Percentiles rank a stretch among this genome's conserved stretches.
Evolutionary conservation across 345 rosid species (phyloP).

Genomic region (Mercurialis annua): DNA sequence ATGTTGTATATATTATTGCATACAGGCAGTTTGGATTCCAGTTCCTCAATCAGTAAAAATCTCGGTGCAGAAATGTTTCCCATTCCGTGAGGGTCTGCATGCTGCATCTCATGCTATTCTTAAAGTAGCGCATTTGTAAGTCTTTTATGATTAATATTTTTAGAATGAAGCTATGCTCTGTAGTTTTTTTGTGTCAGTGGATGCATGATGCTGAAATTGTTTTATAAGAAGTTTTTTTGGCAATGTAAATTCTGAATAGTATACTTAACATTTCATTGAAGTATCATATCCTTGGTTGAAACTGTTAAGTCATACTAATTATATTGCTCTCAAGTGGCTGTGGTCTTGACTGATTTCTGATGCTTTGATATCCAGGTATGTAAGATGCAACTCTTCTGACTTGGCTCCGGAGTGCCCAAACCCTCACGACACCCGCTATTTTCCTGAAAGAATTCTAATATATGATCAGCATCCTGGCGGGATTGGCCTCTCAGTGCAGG

Average conservation of each 20-base stretch:
- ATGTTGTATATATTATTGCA: neutral
- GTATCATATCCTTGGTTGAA: neutral
- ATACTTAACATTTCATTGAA: neutral
- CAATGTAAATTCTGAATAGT: neutral
- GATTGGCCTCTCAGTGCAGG: slow-evolving; percentile 83
- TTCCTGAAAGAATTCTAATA: slow-evolving; percentile 68
- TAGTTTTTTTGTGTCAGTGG: neutral
- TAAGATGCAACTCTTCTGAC: slow-evolving; percentile 80
- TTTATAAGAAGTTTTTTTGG: neutral
- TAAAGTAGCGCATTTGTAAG: slow-evolving; percentile 76
- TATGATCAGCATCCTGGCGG: slow-evolving; percentile 94
- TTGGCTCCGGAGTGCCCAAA: slow-evolving; percentile 90
- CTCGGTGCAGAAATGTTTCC: slow-evolving; percentile 37
- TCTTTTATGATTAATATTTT: slow-evolving; percentile 8
- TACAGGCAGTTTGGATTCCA: slow-evolving; percentile 90
- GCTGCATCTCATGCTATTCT: slow-evolving; percentile 94
- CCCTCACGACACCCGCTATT: slow-evolving; percentile 53
- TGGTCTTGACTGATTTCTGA: slow-evolving; percentile 14
- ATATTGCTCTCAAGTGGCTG: neutral
- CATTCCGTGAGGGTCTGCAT: slow-evolving; percentile 74
- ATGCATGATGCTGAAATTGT: neutral
- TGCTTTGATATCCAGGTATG: slow-evolving; percentile 40
- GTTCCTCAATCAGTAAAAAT: slow-evolving; percentile 57
- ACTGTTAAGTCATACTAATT: neutral
- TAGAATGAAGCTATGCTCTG: neutral